Conservation (phyloP, 192 early-diverging fungal genomes). For the Glomus cerebriforme region DNA sequence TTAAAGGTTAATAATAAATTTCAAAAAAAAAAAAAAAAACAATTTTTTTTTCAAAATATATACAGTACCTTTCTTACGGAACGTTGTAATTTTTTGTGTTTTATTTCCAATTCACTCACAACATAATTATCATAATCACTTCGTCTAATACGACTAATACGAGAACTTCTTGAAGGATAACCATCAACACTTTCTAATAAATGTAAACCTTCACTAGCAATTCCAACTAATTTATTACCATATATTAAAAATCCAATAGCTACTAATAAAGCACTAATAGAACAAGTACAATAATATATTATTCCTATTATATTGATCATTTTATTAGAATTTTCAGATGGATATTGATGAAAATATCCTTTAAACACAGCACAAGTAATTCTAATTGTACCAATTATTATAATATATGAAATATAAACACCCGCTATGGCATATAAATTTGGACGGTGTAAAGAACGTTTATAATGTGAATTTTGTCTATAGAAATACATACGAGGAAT, state of each 20-base stretch:
- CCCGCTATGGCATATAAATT: not conserved
- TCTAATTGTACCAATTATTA: not conserved
- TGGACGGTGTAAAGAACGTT: constrained; percentile 4
- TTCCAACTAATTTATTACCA: constrained; percentile 7
- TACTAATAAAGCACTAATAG: not conserved
- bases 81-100: not conserved
- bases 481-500: constrained; percentile 25
- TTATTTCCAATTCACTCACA: constrained; percentile 1
- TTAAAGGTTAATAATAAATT: not conserved
- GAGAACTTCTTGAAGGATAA: not conserved
- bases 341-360: not conserved
- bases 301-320: not conserved
- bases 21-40: too few relatives aligned
- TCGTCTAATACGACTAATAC: not conserved
- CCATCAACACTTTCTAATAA: constrained; percentile 9
- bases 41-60: too few relatives aligned
- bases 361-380: not conserved
- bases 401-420: not conserved
- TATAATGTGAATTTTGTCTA: constrained; percentile 11
- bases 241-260: not conserved
- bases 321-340: not conserved
- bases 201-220: constrained; percentile 16
- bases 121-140: too few relatives aligned
- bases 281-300: not conserved
- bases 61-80: constrained; percentile 8